These are phyloP conservation scores for Parietaria judaica DNA, from an alignment of 306 rosid species.

Conservation along the genomic window DNA sequence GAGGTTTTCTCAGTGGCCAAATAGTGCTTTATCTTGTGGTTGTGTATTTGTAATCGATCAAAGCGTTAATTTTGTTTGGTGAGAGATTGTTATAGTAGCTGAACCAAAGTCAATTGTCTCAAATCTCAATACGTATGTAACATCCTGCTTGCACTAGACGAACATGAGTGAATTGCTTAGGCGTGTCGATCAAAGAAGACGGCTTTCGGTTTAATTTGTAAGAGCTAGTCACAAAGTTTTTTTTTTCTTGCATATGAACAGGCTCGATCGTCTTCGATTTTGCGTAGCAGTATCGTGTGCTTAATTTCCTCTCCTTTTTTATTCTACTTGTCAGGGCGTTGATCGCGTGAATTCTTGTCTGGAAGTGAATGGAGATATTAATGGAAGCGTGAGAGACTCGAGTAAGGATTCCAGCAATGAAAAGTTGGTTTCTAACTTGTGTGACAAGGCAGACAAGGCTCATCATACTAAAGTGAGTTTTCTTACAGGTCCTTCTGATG, in stretches of 20 bases:
- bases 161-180: conserved; percentile 84
- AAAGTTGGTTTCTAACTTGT: conserved; percentile 16
- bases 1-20: conserved; percentile 25
- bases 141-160: conserved; percentile 83
- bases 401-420: background rate
- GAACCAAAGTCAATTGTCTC: conserved; percentile 63
- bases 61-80: conserved; percentile 39
- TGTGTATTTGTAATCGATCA: conserved; percentile 16
- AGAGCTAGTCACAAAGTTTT: conserved; percentile 73
- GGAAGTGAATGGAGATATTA: too few relatives aligned
- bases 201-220: conserved; percentile 93
- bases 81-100: conserved; percentile 65
- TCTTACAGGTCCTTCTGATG: conserved; percentile 27
- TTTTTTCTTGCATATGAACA: too few relatives aligned
- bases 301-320: conserved; percentile 15
- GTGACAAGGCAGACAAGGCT: conserved; percentile 22
- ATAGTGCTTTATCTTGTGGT: conserved; percentile 20
- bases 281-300: conserved; percentile 12
- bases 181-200: conserved; percentile 87
- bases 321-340: conserved; percentile 22
- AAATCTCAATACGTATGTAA: conserved; percentile 67
- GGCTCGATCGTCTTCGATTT: background rate
- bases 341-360: background rate
- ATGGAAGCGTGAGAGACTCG: conserved; percentile 14
- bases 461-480: conserved; percentile 20